A percentile compares a stretch with the other conserved stretches of the same genome.
Evolutionary conservation across 345 rosid genomes (phyloP).

Genomic region (Camelina laxa): DNA sequence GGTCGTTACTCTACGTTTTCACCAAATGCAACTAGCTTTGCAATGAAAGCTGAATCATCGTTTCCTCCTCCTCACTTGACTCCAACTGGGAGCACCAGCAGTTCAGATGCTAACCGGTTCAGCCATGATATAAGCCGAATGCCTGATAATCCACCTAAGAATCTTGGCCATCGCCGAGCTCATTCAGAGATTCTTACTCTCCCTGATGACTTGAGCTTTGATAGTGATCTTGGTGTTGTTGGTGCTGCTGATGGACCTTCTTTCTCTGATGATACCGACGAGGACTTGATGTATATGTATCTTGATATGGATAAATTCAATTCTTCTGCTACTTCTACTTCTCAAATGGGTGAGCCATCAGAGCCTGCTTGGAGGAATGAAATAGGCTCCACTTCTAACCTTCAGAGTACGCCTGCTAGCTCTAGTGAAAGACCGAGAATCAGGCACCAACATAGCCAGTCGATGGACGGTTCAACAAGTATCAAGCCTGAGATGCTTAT

Average conservation of each 20-base stretch:
- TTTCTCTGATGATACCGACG: constrained; percentile 67
- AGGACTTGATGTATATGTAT: constrained; percentile 75
- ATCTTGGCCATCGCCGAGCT: constrained; percentile 87
- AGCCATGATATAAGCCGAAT: constrained; percentile 84
- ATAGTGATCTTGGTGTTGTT: constrained; percentile 88
- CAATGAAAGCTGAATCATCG: constrained; percentile 60
- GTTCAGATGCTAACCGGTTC: constrained; percentile 58
- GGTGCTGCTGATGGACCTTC: constrained; percentile 81
- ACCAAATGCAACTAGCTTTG: constrained; percentile 49
- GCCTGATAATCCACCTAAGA: constrained; percentile 87
- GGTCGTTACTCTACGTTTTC: constrained; percentile 64
- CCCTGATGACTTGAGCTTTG: constrained; percentile 91
- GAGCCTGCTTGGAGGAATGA: constrained; percentile 34
- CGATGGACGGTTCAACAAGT: constrained; percentile 84
- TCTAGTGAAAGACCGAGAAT: constrained; percentile 76
- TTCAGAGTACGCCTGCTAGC: constrained; percentile 47
- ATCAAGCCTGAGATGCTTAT: constrained; percentile 87
- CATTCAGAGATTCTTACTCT: constrained; percentile 93
- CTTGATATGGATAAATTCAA: constrained; percentile 91
- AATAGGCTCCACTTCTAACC: constrained; percentile 27
- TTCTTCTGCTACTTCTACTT: constrained; percentile 64
- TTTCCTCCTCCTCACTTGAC: constrained; percentile 57
- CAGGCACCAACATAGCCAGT: constrained; percentile 95
- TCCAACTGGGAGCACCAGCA: constrained; percentile 48
- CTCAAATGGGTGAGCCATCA: constrained; percentile 66